Base-by-base conservation (phyloP, 768 basidiomycete genomes). In the Harrya chromipes region DNA sequence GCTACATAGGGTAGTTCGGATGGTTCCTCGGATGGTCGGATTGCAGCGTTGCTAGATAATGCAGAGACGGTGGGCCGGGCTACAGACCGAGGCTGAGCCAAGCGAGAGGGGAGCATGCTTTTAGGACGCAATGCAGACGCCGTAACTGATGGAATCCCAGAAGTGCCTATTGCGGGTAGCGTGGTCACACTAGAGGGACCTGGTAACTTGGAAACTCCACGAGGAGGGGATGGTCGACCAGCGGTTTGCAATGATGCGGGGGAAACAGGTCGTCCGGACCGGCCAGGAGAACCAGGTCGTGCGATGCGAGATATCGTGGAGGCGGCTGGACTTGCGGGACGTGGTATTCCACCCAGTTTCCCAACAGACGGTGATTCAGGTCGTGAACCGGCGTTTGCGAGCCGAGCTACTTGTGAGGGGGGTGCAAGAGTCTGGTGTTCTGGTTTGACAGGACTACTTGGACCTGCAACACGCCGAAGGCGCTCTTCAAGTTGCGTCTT, bases 401-500 rank as follows among this genome's bases (percentile, higher is more conserved):
- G 55, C 23, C 86, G 82, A 54, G 80, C 65, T 6, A 84, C 72
- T 48, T 79, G 80, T 0, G 67, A 69, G n/a, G 74, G 73, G 13
- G 75, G 70, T 11, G 71, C 61, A 12, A 72, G 61, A 19, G 74
- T 61, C 55, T 75, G 76, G 14, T 75, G 73, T 55, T 71, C 70
- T 26, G 52, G 45, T 34, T 66, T 73, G 36, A 64, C 65, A 23
- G 76, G 76, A 47, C 60, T 64, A 56, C 79, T 80, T 27, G 86
- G 81, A 6, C 85, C 85, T 26, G 84, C 74, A n/a, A 91, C 81
- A 29, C 90, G 85, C 40, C 89, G 85, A 24, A 97, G 71, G 8
- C 91, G 81, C 62, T 94, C 94, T 67, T 95, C 93, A 26, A 97
- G 78, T 60, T 94, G 90, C 9, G 91, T 92, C 62, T 89, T 93